phyloP scores from a whole-genome alignment of 192 early-diverging fungal genomes.

The Backusella liffmaniae region DNA sequence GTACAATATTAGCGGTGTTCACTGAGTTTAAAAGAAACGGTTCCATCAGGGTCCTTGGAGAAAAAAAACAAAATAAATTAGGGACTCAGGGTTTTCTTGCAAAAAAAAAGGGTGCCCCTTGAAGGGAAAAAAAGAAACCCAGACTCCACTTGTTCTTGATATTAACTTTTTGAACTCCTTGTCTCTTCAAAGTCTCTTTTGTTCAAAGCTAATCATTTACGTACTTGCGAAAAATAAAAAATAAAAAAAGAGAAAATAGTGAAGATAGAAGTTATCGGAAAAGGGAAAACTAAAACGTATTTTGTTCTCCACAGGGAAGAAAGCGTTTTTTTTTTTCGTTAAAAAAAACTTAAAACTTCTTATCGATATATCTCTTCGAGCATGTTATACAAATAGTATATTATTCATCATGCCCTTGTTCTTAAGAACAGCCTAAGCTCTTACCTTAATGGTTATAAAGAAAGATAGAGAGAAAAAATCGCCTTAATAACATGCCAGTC shows the following conservation, averaged over 20 bases:
- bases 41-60: constrained; percentile 5
- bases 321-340: background rate
- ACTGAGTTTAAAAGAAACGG: background rate
- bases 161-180: background rate
- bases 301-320: background rate
- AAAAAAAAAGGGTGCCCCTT: background rate
- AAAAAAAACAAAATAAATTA: background rate
- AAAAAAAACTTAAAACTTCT: background rate
- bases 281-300: background rate
- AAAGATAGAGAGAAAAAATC: too few relatives aligned
- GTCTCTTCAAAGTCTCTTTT: background rate
- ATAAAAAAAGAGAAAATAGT: too few relatives aligned
- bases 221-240: too few relatives aligned
- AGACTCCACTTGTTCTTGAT: background rate
- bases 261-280: background rate
- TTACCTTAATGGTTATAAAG: too few relatives aligned
- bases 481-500: too few relatives aligned
- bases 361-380: background rate
- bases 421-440: background rate
- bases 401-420: background rate
- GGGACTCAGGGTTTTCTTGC: background rate
- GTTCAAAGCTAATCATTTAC: too few relatives aligned
- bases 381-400: background rate
- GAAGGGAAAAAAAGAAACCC: background rate
- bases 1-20: background rate